phyloP scores from a whole-genome alignment of 306 rosid genomes.

The Erythrophleum fordii region DNA sequence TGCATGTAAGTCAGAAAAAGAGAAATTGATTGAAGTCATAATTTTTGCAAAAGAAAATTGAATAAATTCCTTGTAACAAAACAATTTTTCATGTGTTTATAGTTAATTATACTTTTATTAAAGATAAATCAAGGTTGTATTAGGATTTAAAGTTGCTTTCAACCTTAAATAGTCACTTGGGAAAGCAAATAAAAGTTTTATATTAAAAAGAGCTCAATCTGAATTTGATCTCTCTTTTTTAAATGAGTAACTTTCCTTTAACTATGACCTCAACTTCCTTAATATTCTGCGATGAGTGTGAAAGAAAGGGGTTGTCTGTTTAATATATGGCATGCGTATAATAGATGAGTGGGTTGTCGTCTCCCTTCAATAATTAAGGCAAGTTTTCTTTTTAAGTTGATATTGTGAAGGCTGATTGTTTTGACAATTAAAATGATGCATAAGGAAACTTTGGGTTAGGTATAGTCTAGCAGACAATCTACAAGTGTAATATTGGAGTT shows the following conservation, averaged over 20 bases:
- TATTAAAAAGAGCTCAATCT: not conserved
- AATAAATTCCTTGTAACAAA: not conserved
- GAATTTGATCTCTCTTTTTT: not conserved
- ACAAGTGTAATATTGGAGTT: not conserved
- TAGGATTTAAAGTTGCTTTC: too few species aligned
- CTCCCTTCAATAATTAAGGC: not conserved
- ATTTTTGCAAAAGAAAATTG: not conserved
- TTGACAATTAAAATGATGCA: not conserved
- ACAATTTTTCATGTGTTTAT: not conserved
- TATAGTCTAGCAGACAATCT: not conserved
- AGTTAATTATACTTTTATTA: too few species aligned
- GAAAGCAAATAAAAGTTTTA: not conserved
- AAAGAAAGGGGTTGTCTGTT: not conserved
- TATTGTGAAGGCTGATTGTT: not conserved
- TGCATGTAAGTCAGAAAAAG: too few species aligned
- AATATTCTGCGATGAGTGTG: not conserved
- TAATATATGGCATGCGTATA: not conserved
- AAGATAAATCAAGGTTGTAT: too few species aligned
- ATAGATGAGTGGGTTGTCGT: not conserved
- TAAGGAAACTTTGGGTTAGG: not conserved
- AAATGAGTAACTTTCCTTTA: not conserved
- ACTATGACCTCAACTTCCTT: not conserved
- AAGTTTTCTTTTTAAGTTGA: not conserved
- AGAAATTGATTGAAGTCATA: not conserved
- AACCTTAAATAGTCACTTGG: too few species aligned